Base-by-base conservation (phyloP, 257 asterid species). In the Striga asiatica region DNA sequence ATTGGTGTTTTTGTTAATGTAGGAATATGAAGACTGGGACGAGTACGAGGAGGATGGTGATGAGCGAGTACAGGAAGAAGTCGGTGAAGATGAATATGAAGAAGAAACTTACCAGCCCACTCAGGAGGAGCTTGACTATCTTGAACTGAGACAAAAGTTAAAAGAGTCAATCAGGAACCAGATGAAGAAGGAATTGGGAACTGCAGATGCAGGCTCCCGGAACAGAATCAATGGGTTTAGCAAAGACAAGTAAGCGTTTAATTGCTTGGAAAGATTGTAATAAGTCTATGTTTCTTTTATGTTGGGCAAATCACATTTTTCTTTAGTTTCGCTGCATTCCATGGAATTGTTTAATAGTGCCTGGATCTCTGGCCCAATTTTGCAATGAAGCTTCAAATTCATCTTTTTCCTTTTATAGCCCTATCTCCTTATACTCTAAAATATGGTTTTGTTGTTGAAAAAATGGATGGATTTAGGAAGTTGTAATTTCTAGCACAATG, bases 21-120 rank as follows among this genome's bases (percentile, higher is more conserved):
- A 89, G 95, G 92, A 72, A 58, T 71, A 80, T 60, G 98, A 80
- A 58, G 52, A 76, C 58, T 80, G 74, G 79, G 88, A 85, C 62
- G 95, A 79, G 70, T 85, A 89, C 25, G 97, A 89, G 59, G 74
- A 69, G 34, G 82, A 81, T 45, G 72, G 45, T 25, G 79, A 63
- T n/a, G 88, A 80, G 32, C 67, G 66, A 42, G 81, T 69, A 9
- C 81, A 74, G 64, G 87, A 79, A n/a, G n/a, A n/a, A 31, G 83
- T 21, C 2, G 71, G 50, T 60, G 86, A 67, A 34, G 41, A 4
- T 34, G 41, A 34, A 41, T 49, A 49, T 23, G 54, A 49, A 23
- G n/a, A n/a, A n/a, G 89, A 72, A 73, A 68, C 64, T 62, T 79
- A 69, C 48, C 75, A 72, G 69, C 94, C 92, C 34, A 73, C 92